These are phyloP conservation scores for Myotisia sp. DNA, from an alignment of 2,329 filamentous ascomycete genomes.

Conservation along the genomic window DNA sequence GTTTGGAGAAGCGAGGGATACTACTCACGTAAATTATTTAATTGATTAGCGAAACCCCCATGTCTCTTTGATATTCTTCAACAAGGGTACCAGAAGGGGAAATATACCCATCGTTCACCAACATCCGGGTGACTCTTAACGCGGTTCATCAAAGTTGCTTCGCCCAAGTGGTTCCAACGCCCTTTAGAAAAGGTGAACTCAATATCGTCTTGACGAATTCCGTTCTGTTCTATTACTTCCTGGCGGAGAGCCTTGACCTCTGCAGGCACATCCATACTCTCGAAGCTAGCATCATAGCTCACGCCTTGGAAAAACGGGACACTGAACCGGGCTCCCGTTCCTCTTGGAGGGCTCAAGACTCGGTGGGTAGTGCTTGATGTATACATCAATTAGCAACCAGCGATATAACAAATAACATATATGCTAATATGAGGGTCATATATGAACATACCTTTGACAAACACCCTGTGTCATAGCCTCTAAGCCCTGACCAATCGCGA, in stretches of 20 bases:
- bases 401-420: neutral
- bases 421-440: neutral
- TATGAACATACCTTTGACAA: conserved; percentile 41
- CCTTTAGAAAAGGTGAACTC: conserved; percentile 75
- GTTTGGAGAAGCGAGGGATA: conserved; percentile 46
- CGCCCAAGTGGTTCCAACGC: conserved; percentile 53
- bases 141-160: conserved; percentile 71
- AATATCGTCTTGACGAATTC: conserved; percentile 53
- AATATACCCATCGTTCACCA: conserved; percentile 52
- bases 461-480: conserved; percentile 75
- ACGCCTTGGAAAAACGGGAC: conserved; percentile 86
- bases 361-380: conserved; percentile 56
- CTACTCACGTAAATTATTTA: no score
- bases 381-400: conserved; percentile 1
- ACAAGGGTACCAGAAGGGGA: neutral
- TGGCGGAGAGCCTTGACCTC: conserved; percentile 49
- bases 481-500: conserved; percentile 75
- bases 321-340: conserved; percentile 58
- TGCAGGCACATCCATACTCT: conserved; percentile 56
- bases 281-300: conserved; percentile 62
- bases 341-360: conserved; percentile 58
- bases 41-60: no score
- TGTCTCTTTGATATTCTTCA: conserved; percentile 1
- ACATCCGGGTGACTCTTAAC: conserved; percentile 82
- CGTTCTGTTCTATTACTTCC: conserved; percentile 42